phyloP scores from a whole-genome alignment of 129 eudicot genomes.

The carrot (Daucus carota) region DNA sequence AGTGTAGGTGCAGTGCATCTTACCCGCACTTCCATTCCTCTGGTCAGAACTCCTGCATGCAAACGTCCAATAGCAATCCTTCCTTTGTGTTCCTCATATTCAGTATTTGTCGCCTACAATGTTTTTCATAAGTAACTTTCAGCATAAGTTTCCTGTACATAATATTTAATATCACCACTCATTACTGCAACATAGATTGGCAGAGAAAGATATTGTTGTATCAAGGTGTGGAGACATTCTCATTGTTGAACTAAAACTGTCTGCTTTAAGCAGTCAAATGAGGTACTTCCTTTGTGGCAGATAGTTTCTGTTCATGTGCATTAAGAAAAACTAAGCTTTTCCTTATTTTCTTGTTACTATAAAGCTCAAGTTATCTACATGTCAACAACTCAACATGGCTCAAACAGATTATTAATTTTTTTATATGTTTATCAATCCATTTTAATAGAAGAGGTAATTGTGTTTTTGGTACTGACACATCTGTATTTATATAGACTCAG shows the following conservation, averaged over 20 bases:
- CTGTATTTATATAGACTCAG: neutral
- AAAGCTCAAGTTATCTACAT: neutral
- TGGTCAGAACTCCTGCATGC: slow-evolving; percentile 76
- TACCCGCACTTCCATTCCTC: slow-evolving; percentile 92
- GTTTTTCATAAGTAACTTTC: neutral
- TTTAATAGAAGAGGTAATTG: neutral
- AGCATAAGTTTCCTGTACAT: neutral
- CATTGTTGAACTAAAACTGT: neutral
- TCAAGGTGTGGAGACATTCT: neutral
- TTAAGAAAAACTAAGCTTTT: neutral
- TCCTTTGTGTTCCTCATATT: slow-evolving; percentile 90
- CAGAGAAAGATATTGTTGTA: neutral
- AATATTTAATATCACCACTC: neutral
- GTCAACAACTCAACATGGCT: neutral
- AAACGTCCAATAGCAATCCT: slow-evolving; percentile 90
- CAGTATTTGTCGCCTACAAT: slow-evolving; percentile 67
- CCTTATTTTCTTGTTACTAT: neutral
- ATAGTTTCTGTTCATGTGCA: neutral
- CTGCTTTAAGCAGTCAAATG: neutral
- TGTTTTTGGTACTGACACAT: neutral
- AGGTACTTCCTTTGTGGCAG: neutral
- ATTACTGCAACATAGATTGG: neutral
- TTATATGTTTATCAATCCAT: neutral
- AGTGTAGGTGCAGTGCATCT: slow-evolving; percentile 10
- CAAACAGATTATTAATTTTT: neutral